phyloP scores from a whole-genome alignment of 768 basidiomycete genomes.

The Aureoboletus auriporus region DNA sequence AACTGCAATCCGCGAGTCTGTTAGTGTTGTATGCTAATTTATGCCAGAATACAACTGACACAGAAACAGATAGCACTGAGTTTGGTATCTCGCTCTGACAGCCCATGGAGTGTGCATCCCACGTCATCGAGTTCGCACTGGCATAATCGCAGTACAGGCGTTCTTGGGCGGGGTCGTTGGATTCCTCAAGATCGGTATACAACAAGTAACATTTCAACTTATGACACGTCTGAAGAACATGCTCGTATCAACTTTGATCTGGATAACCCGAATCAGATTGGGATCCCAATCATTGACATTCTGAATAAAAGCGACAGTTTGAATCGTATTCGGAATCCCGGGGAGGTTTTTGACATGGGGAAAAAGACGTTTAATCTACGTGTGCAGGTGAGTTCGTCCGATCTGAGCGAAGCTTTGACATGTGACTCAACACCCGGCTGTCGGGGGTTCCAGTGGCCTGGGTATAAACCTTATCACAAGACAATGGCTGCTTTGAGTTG shows the following conservation, averaged over 20 bases:
- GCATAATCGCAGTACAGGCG: conserved; percentile 1
- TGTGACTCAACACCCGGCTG: conserved; percentile 1
- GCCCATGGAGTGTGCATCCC: conserved; percentile 11
- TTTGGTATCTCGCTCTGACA: conserved; percentile 14
- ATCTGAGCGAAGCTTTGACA: neutral
- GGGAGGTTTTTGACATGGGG: conserved; percentile 56
- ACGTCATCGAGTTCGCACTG: neutral
- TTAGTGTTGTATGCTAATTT: conserved; percentile 8
- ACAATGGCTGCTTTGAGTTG: conserved; percentile 79
- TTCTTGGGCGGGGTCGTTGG: conserved; percentile 14
- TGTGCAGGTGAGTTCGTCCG: conserved; percentile 48
- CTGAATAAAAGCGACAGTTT: conserved; percentile 46
- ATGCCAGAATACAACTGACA: conserved; percentile 14
- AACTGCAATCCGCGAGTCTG: conserved; percentile 8
- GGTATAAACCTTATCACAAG: conserved; percentile 68
- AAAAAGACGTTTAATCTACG: conserved; percentile 76
- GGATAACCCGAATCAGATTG: conserved; percentile 48
- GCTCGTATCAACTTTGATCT: conserved; percentile 57
- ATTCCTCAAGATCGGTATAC: conserved; percentile 25
- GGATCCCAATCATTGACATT: conserved; percentile 60
- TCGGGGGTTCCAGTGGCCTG: conserved; percentile 58
- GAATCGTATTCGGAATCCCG: conserved; percentile 46
- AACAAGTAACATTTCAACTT: conserved; percentile 9
- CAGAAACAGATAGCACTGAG: conserved; percentile 15
- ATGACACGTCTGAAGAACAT: conserved; percentile 33